Base-by-base conservation (phyloP, 2,329 filamentous ascomycete species). In the Alternaria longipes region DNA sequence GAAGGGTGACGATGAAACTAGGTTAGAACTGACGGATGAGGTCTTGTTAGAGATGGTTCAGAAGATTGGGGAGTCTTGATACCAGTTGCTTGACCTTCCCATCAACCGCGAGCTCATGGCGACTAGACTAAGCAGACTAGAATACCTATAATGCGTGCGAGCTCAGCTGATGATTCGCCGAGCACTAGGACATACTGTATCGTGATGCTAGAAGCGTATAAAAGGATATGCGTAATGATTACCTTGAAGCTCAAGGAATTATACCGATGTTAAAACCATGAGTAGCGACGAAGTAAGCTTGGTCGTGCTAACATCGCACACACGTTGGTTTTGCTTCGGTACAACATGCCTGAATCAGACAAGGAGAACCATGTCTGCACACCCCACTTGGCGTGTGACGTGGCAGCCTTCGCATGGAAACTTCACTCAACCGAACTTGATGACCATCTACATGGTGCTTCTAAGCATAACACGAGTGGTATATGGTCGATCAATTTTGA, bases 31-130 rank as follows among this genome's bases (percentile, higher is more conserved):
- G 24, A 41, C 56, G 8, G 64, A 66, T 8, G 57, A 49, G n/a
- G 44, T 60, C 18, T n/a, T 68, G 22, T 26, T 53, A 26, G 64
- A 63, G 22, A 65, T 67, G 66, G 11, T 63, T 9, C 45, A 41
- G 16, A 51, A 55, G 30, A 22, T 61, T 16, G 60, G 52, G 24
- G 54, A 20, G 22, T 1, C 22, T 38, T 53, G 34, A 54, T 24
- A 7, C 18, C 5, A 9, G 12, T n/a, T n/a, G 16, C 16, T 38
- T 6, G 8, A n/a, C 14, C 14, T 16, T n/a, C 2, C 11, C 1
- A 20, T 18, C 18, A 8, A 32, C 7, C 9, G 2, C 18, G 28
- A 1, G 30, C 4, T 3, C 30, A 7, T 7, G 12, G n/a, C n/a
- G 8, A 2, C 11, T 22, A 20, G 4, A n/a, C 2, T 1, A 9